These are phyloP conservation scores for Apiospora phragmitis DNA, from an alignment of 2,329 filamentous ascomycete genomes.

Conservation along the genomic window DNA sequence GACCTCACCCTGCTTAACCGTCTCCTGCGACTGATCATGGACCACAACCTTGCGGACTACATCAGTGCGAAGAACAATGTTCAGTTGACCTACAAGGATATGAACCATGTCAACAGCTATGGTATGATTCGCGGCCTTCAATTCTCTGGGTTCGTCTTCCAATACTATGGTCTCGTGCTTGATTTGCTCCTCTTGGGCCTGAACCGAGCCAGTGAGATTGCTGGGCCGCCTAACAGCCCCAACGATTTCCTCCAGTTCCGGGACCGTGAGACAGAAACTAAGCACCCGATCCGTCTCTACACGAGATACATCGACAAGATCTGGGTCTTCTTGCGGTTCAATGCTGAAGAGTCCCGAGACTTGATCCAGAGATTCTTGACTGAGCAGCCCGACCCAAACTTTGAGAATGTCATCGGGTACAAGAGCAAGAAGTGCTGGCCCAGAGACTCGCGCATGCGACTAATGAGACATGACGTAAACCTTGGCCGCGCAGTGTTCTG, in stretches of 20 bases:
- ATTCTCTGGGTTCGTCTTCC: constrained; percentile 98
- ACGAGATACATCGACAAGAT: constrained; percentile 97
- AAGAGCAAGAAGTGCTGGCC: constrained; percentile 99
- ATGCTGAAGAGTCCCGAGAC: constrained; percentile 90
- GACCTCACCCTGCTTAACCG: constrained; percentile 95
- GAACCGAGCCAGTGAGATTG: constrained; percentile 96
- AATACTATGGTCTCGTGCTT: constrained; percentile 95
- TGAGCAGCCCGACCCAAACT: constrained; percentile 97
- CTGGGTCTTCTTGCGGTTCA: constrained; percentile 96
- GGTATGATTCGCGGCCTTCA: constrained; percentile 97
- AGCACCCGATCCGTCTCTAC: constrained; percentile 96
- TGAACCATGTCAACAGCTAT: constrained; percentile 99
- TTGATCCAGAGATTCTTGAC: constrained; percentile 97
- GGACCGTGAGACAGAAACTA: constrained; percentile 86
- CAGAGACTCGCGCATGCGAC: constrained; percentile 91
- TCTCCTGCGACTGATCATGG: constrained; percentile 93
- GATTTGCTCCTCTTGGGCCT: constrained; percentile 89
- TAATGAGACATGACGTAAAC: constrained; percentile 99
- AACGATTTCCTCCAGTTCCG: constrained; percentile 98
- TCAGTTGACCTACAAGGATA: constrained; percentile 98
- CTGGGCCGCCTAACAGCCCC: constrained; percentile 86
- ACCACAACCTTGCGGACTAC: constrained; percentile 98
- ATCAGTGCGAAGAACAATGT: constrained; percentile 99
- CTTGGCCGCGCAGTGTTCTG: constrained; percentile 97
- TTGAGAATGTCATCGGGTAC: constrained; percentile 98